phyloP scores from a whole-genome alignment of 2,329 filamentous ascomycete species.

The Xylaria sp. region DNA sequence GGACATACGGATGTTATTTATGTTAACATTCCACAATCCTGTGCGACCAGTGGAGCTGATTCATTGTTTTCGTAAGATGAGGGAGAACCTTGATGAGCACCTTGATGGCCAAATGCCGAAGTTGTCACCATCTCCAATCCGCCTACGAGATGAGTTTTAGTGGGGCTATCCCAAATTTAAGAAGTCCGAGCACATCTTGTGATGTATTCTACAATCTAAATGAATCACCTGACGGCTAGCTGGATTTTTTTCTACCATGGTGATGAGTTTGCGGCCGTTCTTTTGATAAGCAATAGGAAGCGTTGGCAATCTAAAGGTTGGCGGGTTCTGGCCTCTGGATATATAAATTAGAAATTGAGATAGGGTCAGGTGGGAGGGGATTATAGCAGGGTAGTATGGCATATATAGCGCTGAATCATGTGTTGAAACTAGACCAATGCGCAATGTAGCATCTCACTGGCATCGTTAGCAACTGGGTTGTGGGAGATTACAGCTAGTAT shows the following conservation, averaged over 20 bases:
- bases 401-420: too few relatives aligned
- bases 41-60: slow-evolving; percentile 5
- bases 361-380: neutral
- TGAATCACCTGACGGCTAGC: neutral
- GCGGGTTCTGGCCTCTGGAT: neutral
- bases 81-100: slow-evolving; percentile 17
- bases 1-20: neutral
- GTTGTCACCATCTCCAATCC: neutral
- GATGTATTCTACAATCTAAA: neutral
- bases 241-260: neutral
- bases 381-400: neutral
- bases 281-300: neutral
- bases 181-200: neutral
- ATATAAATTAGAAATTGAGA: neutral
- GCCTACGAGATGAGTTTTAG: neutral
- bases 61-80: neutral
- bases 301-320: too few relatives aligned
- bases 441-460: neutral
- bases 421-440: neutral
- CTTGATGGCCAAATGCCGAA: slow-evolving; percentile 12
- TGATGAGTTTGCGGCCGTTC: neutral
- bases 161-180: neutral
- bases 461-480: neutral
- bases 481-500: neutral
- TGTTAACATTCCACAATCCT: neutral